phyloP scores from a whole-genome alignment of 2,329 filamentous ascomycete genomes.

The Pyricularia sp. region DNA sequence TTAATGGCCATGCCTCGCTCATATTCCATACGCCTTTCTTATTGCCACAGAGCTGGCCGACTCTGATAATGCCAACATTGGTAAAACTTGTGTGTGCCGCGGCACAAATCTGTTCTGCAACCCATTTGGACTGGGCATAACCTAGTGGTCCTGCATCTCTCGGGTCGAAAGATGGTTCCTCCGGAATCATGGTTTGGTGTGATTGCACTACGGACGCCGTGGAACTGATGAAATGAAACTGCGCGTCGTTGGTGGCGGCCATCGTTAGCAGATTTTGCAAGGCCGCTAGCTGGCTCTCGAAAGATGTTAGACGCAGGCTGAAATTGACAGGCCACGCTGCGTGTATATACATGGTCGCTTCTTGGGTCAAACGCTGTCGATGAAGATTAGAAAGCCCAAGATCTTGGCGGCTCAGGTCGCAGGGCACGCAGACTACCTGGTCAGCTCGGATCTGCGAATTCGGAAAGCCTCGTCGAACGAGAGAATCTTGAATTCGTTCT shows the following conservation, averaged over 20 bases:
- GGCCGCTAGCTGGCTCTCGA: constrained; percentile 15
- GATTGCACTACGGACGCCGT: not conserved
- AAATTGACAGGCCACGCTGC: constrained; percentile 39
- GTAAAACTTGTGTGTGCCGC: not conserved
- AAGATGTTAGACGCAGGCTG: constrained; percentile 30
- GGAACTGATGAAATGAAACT: not conserved
- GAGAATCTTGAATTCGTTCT: not conserved
- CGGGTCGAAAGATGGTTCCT: not conserved
- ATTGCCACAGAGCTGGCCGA: constrained; percentile 1
- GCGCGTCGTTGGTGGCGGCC: not conserved
- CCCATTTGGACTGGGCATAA: constrained; percentile 1
- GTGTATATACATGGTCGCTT: constrained; percentile 28
- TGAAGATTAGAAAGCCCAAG: not conserved
- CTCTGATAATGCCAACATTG: not conserved
- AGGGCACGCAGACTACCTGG: not conserved
- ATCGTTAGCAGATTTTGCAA: not conserved
- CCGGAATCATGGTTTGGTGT: not conserved
- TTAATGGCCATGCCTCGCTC: constrained; percentile 2
- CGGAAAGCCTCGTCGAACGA: not conserved
- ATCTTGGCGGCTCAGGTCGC: not conserved
- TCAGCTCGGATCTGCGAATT: not conserved
- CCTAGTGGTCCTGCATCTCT: not conserved
- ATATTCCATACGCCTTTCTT: not conserved
- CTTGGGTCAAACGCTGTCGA: not conserved
- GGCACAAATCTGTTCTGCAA: not conserved